A percentile compares a stretch with the other conserved stretches of the same genome.
phyloP scores from a whole-genome alignment of 306 rosid genomes.

The Ormosia emarginata region DNA sequence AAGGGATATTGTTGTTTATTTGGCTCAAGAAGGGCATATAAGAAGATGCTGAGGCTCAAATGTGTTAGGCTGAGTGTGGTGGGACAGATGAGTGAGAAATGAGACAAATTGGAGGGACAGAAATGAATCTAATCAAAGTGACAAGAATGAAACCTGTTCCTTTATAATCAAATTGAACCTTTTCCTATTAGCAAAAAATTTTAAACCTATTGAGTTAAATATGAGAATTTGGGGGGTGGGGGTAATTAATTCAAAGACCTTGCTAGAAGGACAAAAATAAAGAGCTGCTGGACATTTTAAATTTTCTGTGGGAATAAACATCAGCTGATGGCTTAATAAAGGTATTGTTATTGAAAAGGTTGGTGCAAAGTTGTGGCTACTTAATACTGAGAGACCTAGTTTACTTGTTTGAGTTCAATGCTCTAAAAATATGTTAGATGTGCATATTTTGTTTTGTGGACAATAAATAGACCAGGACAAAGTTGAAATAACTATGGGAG shows the following conservation, averaged over 20 bases:
- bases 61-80: not conserved
- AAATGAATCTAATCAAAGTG: not conserved
- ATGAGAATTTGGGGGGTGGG: not conserved
- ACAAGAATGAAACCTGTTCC: not conserved
- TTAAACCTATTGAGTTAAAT: not conserved
- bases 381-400: not conserved
- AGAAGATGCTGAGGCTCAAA: not conserved
- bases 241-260: not conserved
- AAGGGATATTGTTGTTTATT: not conserved
- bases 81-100: not conserved
- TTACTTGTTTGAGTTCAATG: not conserved
- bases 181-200: not conserved
- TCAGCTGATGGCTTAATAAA: not conserved
- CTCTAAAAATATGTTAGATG: not conserved
- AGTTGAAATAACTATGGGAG: not conserved
- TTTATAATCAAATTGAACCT: not conserved
- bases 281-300: not conserved
- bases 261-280: not conserved
- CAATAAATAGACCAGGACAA: not conserved
- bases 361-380: not conserved
- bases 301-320: not conserved
- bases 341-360: not conserved
- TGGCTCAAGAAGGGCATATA: not conserved
- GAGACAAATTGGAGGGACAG: not conserved
- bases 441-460: not conserved